A percentile compares a stretch with the other conserved stretches of the same genome.
Conservation (phyloP, 2,329 filamentous ascomycete species). For the Dothistroma septosporum region DNA sequence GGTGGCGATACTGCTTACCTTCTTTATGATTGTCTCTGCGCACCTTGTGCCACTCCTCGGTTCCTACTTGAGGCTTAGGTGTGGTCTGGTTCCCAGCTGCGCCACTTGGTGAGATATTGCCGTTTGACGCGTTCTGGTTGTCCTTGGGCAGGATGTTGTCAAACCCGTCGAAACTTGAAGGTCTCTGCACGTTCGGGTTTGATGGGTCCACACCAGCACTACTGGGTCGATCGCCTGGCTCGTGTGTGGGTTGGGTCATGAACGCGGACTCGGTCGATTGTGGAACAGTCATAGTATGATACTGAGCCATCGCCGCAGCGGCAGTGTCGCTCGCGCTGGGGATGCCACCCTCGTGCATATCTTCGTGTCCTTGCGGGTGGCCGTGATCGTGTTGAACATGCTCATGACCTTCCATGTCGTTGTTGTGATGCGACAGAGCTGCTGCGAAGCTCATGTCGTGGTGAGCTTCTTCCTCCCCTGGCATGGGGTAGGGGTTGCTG, state of each 20-base stretch:
- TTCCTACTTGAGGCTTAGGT: conserved; percentile 81
- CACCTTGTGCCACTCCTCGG: conserved; percentile 96
- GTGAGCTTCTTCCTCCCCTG: conserved; percentile 35
- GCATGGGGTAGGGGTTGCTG: conserved; percentile 34
- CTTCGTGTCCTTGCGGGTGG: conserved; percentile 15
- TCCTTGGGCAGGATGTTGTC: conserved; percentile 12
- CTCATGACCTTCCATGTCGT: conserved; percentile 13
- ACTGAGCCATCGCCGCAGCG: conserved; percentile 50
- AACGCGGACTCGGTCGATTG: conserved; percentile 53
- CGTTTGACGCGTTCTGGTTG: conserved; percentile 25
- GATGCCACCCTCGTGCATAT: conserved; percentile 35
- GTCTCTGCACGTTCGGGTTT: conserved; percentile 17
- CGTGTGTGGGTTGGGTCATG: conserved; percentile 24
- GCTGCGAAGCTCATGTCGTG: conserved; percentile 42
- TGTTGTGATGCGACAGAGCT: conserved; percentile 32
- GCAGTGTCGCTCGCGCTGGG: conserved; percentile 55
- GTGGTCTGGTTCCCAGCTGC: conserved; percentile 31
- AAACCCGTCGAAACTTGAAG: conserved; percentile 24
- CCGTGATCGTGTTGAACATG: conserved; percentile 15
- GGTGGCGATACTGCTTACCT: conserved; percentile 53
- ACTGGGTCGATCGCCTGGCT: conserved; percentile 18
- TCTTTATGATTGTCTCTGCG: conserved; percentile 98
- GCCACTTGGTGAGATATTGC: conserved; percentile 42
- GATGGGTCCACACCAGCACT: conserved; percentile 22
- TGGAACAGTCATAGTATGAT: conserved; percentile 54